These are phyloP conservation scores for Atalantia buxifolia DNA, from an alignment of 345 rosid genomes.

Conservation along the genomic window DNA sequence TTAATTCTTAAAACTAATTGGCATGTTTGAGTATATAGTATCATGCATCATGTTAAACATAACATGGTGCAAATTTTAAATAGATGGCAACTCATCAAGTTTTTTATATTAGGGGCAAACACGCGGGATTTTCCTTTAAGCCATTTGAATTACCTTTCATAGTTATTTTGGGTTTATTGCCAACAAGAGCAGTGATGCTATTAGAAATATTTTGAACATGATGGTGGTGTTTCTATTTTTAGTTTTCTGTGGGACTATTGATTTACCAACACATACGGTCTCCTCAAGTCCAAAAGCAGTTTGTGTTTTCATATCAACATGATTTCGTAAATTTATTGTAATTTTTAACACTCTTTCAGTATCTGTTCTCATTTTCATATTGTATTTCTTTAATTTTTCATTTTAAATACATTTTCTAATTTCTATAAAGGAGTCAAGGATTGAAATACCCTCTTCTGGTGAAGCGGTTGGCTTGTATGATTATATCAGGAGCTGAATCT, in stretches of 20 bases:
- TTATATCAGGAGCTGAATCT: constrained; percentile 57
- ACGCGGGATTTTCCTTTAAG: background rate
- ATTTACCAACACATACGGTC: too few species aligned
- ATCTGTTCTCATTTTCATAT: background rate
- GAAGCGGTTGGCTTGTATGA: constrained; percentile 76
- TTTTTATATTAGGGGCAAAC: background rate
- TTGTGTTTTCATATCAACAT: background rate
- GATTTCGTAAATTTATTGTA: background rate
- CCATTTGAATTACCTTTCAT: background rate
- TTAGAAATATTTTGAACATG: background rate
- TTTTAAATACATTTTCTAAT: background rate
- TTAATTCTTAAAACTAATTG: too few species aligned
- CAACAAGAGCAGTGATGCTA: background rate
- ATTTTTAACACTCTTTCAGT: background rate
- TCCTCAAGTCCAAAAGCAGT: background rate
- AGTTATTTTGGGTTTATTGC: background rate
- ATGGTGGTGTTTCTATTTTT: background rate
- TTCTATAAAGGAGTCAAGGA: constrained; percentile 49
- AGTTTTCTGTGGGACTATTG: background rate
- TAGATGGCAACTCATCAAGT: background rate
- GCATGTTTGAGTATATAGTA: too few species aligned
- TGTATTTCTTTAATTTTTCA: constrained; percentile 3
- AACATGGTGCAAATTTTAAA: background rate
- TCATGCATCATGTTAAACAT: background rate
- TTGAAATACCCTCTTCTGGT: constrained; percentile 83